Evolutionary conservation across 768 basidiomycete species (phyloP).

Genomic region (Pleurotus citrinopileatus): DNA sequence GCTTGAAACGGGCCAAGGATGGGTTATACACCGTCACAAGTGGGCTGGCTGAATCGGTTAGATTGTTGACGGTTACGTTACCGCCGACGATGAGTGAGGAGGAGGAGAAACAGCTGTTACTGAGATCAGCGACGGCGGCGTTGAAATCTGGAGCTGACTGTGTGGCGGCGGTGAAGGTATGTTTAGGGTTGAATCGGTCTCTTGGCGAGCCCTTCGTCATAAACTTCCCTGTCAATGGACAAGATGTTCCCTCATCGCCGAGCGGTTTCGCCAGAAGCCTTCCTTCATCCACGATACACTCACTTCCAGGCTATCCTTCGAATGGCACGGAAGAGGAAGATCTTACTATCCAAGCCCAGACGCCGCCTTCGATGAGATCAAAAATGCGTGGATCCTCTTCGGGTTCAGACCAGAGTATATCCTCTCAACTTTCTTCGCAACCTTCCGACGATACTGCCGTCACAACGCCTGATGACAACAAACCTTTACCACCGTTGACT

Average conservation of each 20-base stretch:
- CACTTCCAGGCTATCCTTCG: conserved; percentile 32
- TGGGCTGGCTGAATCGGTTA: conserved; percentile 84
- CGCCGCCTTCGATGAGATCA: conserved; percentile 27
- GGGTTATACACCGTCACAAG: conserved; percentile 82
- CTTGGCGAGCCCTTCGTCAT: conserved; percentile 64
- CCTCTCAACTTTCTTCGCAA: conserved; percentile 45
- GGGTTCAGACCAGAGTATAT: conserved; percentile 48
- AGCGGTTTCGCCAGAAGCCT: conserved; percentile 43
- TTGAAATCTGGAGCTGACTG: conserved; percentile 88
- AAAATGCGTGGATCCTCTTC: conserved; percentile 38
- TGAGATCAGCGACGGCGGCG: conserved; percentile 86
- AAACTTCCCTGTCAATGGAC: conserved; percentile 52
- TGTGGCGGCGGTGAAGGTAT: conserved; percentile 80
- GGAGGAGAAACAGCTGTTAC: conserved; percentile 70
- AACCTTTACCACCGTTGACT: conserved; percentile 28
- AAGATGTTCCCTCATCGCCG: conserved; percentile 42
- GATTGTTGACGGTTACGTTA: conserved; percentile 60
- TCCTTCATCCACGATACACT: conserved; percentile 31
- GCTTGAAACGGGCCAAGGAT: conserved; percentile 71
- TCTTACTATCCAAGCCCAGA: conserved; percentile 53
- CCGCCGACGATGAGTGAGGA: conserved; percentile 65
- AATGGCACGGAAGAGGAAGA: conserved; percentile 53
- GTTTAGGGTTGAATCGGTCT: conserved; percentile 55
- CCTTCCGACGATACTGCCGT: conserved; percentile 46
- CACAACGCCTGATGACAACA: conserved; percentile 47